A percentile compares a stretch with the other conserved stretches of the same genome.
phyloP scores from a whole-genome alignment of 2,329 filamentous ascomycete genomes.

The Chlorencoelia australis region DNA sequence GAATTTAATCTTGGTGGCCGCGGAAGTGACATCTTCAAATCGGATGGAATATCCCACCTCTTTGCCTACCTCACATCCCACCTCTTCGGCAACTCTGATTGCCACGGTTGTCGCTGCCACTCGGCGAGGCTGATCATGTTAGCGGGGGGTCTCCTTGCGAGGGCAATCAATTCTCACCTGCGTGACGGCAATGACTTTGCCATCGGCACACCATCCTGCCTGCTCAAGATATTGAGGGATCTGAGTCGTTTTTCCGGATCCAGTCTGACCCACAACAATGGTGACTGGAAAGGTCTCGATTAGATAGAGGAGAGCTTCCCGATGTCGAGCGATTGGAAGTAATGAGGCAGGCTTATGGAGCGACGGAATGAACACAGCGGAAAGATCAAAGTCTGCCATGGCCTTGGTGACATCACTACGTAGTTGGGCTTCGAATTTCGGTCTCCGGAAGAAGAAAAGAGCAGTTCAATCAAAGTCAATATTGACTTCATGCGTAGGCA shows the following conservation, averaged over 20 bases:
- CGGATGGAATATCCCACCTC: constrained; percentile 88
- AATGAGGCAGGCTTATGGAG: constrained; percentile 77
- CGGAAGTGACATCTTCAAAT: constrained; percentile 85
- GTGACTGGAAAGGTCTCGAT: constrained; percentile 78
- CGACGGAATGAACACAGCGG: constrained; percentile 60
- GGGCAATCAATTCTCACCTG: constrained; percentile 55
- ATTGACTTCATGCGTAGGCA: too few relatives aligned
- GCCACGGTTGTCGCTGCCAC: constrained; percentile 89
- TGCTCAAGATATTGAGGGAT: constrained; percentile 84
- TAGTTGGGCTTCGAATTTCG: too few relatives aligned
- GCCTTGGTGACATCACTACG: constrained; percentile 1
- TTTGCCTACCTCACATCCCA: constrained; percentile 76
- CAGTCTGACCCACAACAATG: constrained; percentile 87
- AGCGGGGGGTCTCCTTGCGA: constrained; percentile 1
- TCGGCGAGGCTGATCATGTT: constrained; percentile 57
- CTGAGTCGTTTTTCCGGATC: constrained; percentile 92
- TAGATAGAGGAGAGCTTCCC: constrained; percentile 70
- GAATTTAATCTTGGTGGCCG: constrained; percentile 83
- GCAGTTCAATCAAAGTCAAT: too few relatives aligned
- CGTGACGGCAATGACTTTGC: constrained; percentile 77
- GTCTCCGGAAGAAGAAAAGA: too few relatives aligned
- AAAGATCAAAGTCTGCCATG: constrained; percentile 42
- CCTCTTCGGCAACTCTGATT: constrained; percentile 78
- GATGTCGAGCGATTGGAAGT: constrained; percentile 79
- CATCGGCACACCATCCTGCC: constrained; percentile 79